Evolutionary conservation across 345 rosid genomes (phyloP).

Genomic region (Salix purpurea): DNA sequence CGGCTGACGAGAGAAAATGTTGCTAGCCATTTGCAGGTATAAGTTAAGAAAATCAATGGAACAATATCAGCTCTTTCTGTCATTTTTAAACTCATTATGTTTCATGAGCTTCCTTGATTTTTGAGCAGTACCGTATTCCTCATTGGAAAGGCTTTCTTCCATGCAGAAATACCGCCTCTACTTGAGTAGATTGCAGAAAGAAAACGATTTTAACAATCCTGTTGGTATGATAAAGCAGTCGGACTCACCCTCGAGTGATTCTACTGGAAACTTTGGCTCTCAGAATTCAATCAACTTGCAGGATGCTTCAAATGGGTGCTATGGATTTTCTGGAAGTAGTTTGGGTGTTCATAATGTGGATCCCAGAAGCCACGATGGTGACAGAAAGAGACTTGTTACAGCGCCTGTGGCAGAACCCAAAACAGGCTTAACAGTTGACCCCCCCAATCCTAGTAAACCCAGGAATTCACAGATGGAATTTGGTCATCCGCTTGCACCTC

Average conservation of each 20-base stretch:
- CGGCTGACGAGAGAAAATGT: slow-evolving; percentile 95
- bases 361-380: slow-evolving; percentile 38
- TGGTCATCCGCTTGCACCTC: slow-evolving; percentile 32
- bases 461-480: slow-evolving; percentile 41
- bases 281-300: slow-evolving; percentile 40
- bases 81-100: not conserved
- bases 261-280: slow-evolving; percentile 30
- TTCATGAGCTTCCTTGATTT: not conserved
- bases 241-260: slow-evolving; percentile 49
- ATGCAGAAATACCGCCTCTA: slow-evolving; percentile 94
- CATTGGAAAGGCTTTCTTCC: slow-evolving; percentile 1
- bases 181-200: slow-evolving; percentile 78
- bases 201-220: slow-evolving; percentile 43
- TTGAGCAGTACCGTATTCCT: slow-evolving; percentile 1
- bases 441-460: slow-evolving; percentile 32
- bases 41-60: not conserved
- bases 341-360: slow-evolving; percentile 35
- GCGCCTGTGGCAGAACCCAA: slow-evolving; percentile 38
- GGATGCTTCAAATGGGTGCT: slow-evolving; percentile 36
- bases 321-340: slow-evolving; percentile 35
- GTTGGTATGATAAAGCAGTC: slow-evolving; percentile 49
- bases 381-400: slow-evolving; percentile 37
- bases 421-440: slow-evolving; percentile 31
- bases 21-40: slow-evolving; percentile 94
- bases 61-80: not conserved